Base-by-base conservation (phyloP, 495 filamentous ascomycete species). In the Talaromyces borbonicus region DNA sequence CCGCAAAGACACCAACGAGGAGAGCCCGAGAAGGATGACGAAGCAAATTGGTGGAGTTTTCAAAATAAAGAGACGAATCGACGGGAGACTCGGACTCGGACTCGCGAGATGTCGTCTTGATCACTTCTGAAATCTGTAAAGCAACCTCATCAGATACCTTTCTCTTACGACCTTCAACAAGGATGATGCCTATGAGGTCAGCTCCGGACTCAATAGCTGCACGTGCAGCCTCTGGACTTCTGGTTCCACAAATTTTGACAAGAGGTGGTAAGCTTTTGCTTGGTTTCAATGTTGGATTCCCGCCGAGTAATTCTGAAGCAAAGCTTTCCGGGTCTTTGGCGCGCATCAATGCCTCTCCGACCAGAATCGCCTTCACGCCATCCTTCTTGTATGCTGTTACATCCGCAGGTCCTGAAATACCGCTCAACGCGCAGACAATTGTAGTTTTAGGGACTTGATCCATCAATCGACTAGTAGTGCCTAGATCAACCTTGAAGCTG, bases 221-320 rank as follows among this genome's bases (percentile, higher is more conserved):
- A 29, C 75, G 65, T 16, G 92, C 93, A 7, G 80, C 86, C 53
- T 92, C 89, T 27, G 83, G 73, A 48, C 77, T 83, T 24, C 92
- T 78, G 4, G 90, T 97, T n/a, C 92, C 92, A 57, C 92, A 98
- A 27, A 97, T 95, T 61, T 98, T 98, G 43, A 97, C 89, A 15
- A 95, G 69, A 4, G 71, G 73, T 1, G 77, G 66, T 19, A 44
- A 27, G 24, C 24, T 26, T 46, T 4, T 60, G 2, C 43, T 31
- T 14, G 37, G 55, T 52, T 52, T 47, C 64, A 54, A 24, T 65
- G 41, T 30, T 60, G 23, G 49, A 20, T 55, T 49, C 9, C 81
- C 77, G 15, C 84, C 80, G 46, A 95, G 83, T 23, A 99, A 79
- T 41, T 86, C 69, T 8, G 74, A 66, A 59, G 95, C 88, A 61